Percentiles rank a stretch among this genome's conserved stretches.
These are phyloP conservation scores for Coniochaeta sp. DNA, from an alignment of 2,329 filamentous ascomycete species.

Conservation along the genomic window DNA sequence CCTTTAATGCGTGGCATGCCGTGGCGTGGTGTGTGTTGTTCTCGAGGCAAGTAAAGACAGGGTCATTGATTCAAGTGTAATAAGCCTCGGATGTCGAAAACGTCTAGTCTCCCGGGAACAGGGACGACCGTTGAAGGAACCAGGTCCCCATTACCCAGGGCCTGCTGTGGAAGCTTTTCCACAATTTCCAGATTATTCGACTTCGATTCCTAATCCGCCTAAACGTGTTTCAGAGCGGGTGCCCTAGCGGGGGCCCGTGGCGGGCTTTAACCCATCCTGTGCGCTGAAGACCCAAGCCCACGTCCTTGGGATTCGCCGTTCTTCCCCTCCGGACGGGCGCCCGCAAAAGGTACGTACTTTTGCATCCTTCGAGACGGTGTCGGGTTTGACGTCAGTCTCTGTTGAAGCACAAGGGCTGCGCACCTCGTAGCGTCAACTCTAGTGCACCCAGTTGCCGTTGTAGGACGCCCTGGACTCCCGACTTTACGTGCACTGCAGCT, in stretches of 20 bases:
- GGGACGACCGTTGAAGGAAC: conserved; percentile 5
- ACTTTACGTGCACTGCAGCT: background rate
- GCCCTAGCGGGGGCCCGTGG: conserved; percentile 13
- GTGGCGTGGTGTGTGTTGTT: background rate
- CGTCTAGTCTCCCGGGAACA: background rate
- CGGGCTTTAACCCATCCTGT: conserved; percentile 13
- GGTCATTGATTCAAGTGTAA: background rate
- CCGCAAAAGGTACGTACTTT: conserved; percentile 3
- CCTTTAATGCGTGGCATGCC: background rate
- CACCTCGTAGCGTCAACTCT: background rate
- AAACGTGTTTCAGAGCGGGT: conserved; percentile 13
- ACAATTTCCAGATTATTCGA: conserved; percentile 12
- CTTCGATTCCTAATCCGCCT: conserved; percentile 12
- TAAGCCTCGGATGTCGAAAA: background rate
- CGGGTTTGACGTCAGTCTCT: conserved; percentile 11
- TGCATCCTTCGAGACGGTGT: background rate
- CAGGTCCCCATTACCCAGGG: background rate
- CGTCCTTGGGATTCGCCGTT: conserved; percentile 21
- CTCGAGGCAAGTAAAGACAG: background rate
- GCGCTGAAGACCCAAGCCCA: conserved; percentile 19
- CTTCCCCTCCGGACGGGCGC: conserved; percentile 6
- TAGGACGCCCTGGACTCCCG: background rate
- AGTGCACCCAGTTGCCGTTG: too few relatives aligned
- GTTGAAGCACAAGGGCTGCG: background rate
- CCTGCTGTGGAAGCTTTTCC: conserved; percentile 4